Base-by-base conservation (phyloP, 176 grass and related monocot genomes). In the Eragrostis curvula region DNA sequence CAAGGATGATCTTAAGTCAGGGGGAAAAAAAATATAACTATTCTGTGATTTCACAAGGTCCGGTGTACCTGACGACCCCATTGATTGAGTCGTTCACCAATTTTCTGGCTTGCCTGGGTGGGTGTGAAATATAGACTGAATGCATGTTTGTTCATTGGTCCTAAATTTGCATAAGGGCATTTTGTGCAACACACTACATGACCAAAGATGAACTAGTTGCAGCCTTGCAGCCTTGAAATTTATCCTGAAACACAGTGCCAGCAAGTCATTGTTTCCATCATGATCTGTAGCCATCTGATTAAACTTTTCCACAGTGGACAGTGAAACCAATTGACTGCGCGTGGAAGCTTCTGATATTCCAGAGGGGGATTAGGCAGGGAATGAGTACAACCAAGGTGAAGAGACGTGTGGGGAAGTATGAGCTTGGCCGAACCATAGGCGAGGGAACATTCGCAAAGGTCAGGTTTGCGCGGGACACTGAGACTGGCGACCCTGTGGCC, bases 361-460 rank as follows among this genome's bases (percentile, higher is more conserved):
- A 8, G 1, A 21, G 49, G 49, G 18, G 5, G 43, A 75, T 23
- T 79, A 82, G 51, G 52, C 84, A 71, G 67, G 74, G 81, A 42
- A 98, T 98, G 96, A 87, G 84, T 80, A 74, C 92, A 27, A 72
- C 71, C 64, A 99, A 93, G 78, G 89, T 99, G 75, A 99, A 96
- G 87, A 91, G 96, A 23, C 87, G 83, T 84, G 96, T 96, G n/a
- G 96, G 96, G 29, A 99, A 96, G 85, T 99, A 93, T 88, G 96
- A 99, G 75, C 88, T 99, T 2, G 96, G 96, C 12, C 87, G 93
- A 6, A 99, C 96, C 66, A 94, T 99, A 49, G 96, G 96, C 1
- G 96, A 99, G 70, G 96, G 96, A 69, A 83, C 93, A 24, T 99
- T 99, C 55, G 96, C 96, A 36, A 99, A 96, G 83, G 96, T 99